Evolutionary conservation across 2,329 filamentous ascomycete genomes (phyloP), one percentile per base, ranked within the genome.

Genomic region (Plenodomus tracheiphilus): DNA sequence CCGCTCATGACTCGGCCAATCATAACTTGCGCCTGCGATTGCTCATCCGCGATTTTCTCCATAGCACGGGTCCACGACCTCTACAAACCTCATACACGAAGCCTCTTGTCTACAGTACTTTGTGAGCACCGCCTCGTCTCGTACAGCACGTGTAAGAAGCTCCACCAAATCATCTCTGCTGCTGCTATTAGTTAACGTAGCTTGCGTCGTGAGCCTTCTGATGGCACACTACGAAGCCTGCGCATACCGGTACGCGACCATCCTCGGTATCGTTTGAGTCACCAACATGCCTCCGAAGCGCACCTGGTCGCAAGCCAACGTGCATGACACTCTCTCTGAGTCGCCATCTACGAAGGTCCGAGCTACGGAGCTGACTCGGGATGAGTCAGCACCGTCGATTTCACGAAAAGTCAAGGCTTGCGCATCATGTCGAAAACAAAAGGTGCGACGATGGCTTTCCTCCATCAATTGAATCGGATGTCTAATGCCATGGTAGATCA

Each of bases 401-500:
- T 70, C 66, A 35, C 60, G 66, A 10, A 68, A 68, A 40, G 64
- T 70, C 36, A 70, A 69, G 42, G 79, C 79, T 21, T 81, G 79
- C 59, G 79, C 78, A 9, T 76, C 79, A 53, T 81, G 79, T 60
- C 76, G 79, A 51, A 77, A 79, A 48, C 79, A 81, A 53, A 81
- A 81, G 64, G 65, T 66, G 15, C 15, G 46, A 11, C 10, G 25
- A n/a, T 16, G 9, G 41, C 38, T 40, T 39, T 21, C 35, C 43
- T 36, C 41, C 30, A 17, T 44, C 40, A 25, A 38, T n/a, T 7
- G 17, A 16, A 35, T 43, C 21, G n/a, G 28, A 35, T 38, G 42
- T 17, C 35, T 32, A 30, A 36, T 16, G 25, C 17, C 13, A 16
- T 28, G 18, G 16, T 20, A 69, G 66, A 79, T 81, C 52, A 79